Evolutionary conservation across 768 basidiomycete species (phyloP).

Genomic region (Lyophyllum semitale): DNA sequence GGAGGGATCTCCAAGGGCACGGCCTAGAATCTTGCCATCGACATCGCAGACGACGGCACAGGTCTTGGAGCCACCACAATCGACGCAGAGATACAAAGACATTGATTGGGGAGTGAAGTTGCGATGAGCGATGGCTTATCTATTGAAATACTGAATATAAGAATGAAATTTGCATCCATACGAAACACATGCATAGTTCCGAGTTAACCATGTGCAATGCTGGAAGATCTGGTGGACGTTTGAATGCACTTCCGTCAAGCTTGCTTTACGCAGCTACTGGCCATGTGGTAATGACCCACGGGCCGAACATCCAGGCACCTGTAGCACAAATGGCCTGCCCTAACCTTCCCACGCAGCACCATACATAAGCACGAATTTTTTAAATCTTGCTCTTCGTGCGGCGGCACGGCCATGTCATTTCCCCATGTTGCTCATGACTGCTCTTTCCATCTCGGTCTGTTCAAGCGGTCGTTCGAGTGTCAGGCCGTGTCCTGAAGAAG

Average conservation of each 20-base stretch:
- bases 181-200: not conserved
- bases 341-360: slow-evolving; percentile 37
- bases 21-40: slow-evolving; percentile 62
- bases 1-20: slow-evolving; percentile 75
- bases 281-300: not conserved
- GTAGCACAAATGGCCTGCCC: slow-evolving; percentile 29
- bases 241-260: not conserved
- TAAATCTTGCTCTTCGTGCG: slow-evolving; percentile 61
- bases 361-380: slow-evolving; percentile 12
- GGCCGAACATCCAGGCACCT: not conserved
- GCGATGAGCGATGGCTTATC: not conserved
- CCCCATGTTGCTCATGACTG: slow-evolving; percentile 92
- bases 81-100: slow-evolving; percentile 77
- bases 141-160: not conserved
- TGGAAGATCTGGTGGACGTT: not conserved
- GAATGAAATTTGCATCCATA: not conserved
- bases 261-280: not conserved
- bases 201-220: not conserved
- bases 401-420: slow-evolving; percentile 75
- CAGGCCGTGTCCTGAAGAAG: slow-evolving; percentile 78
- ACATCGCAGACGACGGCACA: slow-evolving; percentile 66
- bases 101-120: slow-evolving; percentile 26
- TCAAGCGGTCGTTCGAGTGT: slow-evolving; percentile 86
- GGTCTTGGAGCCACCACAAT: slow-evolving; percentile 91
- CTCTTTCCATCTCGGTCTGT: slow-evolving; percentile 37